These are phyloP conservation scores for Bonia amplexicaulis DNA, from an alignment of 176 grass and related monocot genomes.

Conservation along the genomic window DNA sequence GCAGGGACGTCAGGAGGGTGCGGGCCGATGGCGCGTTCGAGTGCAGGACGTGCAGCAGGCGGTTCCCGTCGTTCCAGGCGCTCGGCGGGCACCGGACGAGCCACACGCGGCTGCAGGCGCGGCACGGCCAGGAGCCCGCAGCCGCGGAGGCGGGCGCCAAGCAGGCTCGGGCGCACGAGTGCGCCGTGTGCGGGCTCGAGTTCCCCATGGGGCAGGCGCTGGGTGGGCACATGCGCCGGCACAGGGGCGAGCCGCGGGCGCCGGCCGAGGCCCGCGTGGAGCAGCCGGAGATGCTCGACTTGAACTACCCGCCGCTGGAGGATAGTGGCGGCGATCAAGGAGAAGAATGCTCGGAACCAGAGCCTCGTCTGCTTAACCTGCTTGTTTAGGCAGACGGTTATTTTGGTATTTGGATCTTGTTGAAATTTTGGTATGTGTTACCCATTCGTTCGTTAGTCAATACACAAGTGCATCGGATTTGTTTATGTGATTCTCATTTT, in stretches of 20 bases:
- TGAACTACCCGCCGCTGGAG: conserved; percentile 30
- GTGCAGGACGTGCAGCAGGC: conserved; percentile 54
- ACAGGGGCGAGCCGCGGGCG: background rate
- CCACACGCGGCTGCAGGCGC: conserved; percentile 47
- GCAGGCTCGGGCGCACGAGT: conserved; percentile 40
- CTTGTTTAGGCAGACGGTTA: background rate
- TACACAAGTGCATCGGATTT: background rate
- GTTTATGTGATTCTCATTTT: background rate
- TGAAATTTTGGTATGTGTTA: background rate
- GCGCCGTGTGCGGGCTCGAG: conserved; percentile 60
- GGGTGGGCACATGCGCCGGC: conserved; percentile 60
- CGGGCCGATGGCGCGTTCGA: conserved; percentile 39
- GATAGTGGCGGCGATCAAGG: background rate
- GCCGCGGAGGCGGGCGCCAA: background rate
- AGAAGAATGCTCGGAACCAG: background rate
- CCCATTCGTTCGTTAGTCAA: background rate
- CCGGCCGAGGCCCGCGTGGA: background rate
- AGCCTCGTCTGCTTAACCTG: conserved; percentile 40
- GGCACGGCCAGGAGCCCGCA: background rate
- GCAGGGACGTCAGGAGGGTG: conserved; percentile 7
- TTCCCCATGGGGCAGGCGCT: conserved; percentile 72
- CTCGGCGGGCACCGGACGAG: conserved; percentile 55
- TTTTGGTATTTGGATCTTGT: background rate
- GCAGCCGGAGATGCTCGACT: conserved; percentile 10
- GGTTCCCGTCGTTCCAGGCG: conserved; percentile 61